phyloP scores from a whole-genome alignment of 495 filamentous ascomycete genomes.

The Echria macrotheca region DNA sequence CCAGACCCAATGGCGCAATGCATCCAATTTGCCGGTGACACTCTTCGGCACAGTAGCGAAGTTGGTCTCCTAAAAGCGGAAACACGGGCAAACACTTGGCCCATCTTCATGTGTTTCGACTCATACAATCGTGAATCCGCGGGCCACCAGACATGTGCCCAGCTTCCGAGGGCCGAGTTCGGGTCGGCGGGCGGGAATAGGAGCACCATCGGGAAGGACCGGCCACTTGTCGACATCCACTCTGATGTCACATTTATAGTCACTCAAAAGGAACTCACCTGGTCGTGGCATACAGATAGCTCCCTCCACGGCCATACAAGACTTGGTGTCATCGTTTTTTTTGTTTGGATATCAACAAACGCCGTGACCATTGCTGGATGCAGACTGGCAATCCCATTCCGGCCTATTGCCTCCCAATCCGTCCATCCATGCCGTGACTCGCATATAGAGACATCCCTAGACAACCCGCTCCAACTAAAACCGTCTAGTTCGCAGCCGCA shows the following conservation, averaged over 20 bases:
- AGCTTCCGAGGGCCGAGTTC: conserved; percentile 3
- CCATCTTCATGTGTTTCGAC: too few relatives aligned
- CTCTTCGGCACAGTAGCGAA: too few relatives aligned
- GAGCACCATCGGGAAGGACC: neutral
- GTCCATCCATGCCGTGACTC: conserved; percentile 19
- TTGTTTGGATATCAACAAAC: conserved; percentile 36
- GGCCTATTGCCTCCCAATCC: conserved; percentile 13
- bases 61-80: too few relatives aligned
- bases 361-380: conserved; percentile 32
- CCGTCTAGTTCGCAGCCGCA: too few relatives aligned
- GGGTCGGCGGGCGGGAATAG: neutral
- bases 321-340: conserved; percentile 7
- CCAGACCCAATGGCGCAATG: neutral
- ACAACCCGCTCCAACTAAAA: too few relatives aligned
- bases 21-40: neutral
- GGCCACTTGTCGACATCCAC: neutral
- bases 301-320: neutral
- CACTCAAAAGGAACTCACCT: too few relatives aligned
- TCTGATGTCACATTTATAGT: neutral
- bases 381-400: conserved; percentile 17
- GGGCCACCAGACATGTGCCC: too few relatives aligned
- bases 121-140: too few relatives aligned
- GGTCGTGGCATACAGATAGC: too few relatives aligned
- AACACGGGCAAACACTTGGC: too few relatives aligned
- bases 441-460: conserved; percentile 17